Conservation (phyloP, 2,329 filamentous ascomycete genomes). For the Colletotrichum spinosum region DNA sequence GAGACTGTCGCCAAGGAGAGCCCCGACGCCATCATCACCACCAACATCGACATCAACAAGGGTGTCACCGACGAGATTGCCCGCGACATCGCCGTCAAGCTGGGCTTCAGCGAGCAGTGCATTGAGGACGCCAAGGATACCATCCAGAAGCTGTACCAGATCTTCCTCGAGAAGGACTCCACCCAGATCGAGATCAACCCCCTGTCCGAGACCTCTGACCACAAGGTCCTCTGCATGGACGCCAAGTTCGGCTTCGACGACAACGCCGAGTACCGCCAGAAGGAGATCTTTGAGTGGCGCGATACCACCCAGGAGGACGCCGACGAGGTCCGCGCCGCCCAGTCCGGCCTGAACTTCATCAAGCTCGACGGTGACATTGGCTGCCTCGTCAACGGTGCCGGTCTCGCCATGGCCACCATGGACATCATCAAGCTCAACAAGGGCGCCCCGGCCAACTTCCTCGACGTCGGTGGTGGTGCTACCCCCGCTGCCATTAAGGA, state of each 20-base stretch:
- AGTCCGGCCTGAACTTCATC: slow-evolving; percentile 99
- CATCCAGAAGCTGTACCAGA: slow-evolving; percentile 98
- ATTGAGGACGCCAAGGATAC: slow-evolving; percentile 94
- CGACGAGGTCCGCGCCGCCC: slow-evolving; percentile 93
- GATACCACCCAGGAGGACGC: slow-evolving; percentile 96
- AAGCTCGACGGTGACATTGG: slow-evolving; percentile 99
- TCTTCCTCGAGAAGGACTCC: slow-evolving; percentile 98
- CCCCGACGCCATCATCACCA: slow-evolving; percentile 95
- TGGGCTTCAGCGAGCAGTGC: slow-evolving; percentile 98
- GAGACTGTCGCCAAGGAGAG: slow-evolving; percentile 98
- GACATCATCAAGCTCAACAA: slow-evolving; percentile 99
- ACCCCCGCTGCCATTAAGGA: slow-evolving; percentile 96
- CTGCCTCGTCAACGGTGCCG: slow-evolving; percentile 98
- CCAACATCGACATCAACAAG: slow-evolving; percentile 90
- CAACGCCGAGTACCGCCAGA: slow-evolving; percentile 98
- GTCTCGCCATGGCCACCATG: slow-evolving; percentile 99
- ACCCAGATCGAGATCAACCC: slow-evolving; percentile 99
- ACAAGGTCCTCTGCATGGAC: slow-evolving; percentile 99
- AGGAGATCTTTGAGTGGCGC: slow-evolving; percentile 94
- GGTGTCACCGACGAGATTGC: slow-evolving; percentile 98
- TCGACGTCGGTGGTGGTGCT: slow-evolving; percentile 97
- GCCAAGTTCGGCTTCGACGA: slow-evolving; percentile 99
- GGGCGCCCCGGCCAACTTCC: slow-evolving; percentile 95
- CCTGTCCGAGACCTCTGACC: slow-evolving; percentile 96
- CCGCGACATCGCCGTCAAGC: slow-evolving; percentile 86